phyloP scores from a whole-genome alignment of 2,329 filamentous ascomycete genomes.

The Chaetothyriales sp. region DNA sequence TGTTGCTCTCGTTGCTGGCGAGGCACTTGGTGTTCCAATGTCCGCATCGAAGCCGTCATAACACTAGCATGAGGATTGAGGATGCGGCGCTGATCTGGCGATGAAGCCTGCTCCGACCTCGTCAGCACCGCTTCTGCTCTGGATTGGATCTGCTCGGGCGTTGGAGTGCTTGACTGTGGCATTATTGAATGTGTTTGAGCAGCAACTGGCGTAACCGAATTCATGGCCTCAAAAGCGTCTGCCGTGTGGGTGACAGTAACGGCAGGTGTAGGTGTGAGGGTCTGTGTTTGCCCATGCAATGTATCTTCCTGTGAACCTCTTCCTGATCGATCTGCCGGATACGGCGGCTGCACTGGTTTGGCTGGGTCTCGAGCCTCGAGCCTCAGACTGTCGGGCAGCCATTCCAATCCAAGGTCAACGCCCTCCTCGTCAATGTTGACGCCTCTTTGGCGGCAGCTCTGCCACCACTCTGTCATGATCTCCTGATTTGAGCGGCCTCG shows the following conservation, averaged over 20 bases:
- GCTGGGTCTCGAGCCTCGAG: conserved; percentile 56
- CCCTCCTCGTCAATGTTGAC: conserved; percentile 27
- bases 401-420: conserved; percentile 26
- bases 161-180: conserved; percentile 9
- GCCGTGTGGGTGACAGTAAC: neutral
- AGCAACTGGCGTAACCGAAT: conserved; percentile 20
- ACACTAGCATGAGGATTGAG: conserved; percentile 5
- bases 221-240: neutral
- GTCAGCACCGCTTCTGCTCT: conserved; percentile 10
- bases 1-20: neutral
- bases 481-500: conserved; percentile 48
- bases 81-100: conserved; percentile 25
- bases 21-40: conserved; percentile 1
- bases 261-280: neutral
- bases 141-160: conserved; percentile 10
- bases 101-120: conserved; percentile 4
- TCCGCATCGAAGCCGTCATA: conserved; percentile 8
- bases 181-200: conserved; percentile 24
- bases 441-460: conserved; percentile 34
- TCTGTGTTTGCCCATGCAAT: neutral
- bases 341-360: conserved; percentile 9
- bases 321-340: neutral
- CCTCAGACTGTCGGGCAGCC: conserved; percentile 40
- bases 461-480: conserved; percentile 57
- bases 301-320: neutral